Base-by-base conservation (phyloP, 139 green algal genomes). In the Coelastrella sp. region DNA sequence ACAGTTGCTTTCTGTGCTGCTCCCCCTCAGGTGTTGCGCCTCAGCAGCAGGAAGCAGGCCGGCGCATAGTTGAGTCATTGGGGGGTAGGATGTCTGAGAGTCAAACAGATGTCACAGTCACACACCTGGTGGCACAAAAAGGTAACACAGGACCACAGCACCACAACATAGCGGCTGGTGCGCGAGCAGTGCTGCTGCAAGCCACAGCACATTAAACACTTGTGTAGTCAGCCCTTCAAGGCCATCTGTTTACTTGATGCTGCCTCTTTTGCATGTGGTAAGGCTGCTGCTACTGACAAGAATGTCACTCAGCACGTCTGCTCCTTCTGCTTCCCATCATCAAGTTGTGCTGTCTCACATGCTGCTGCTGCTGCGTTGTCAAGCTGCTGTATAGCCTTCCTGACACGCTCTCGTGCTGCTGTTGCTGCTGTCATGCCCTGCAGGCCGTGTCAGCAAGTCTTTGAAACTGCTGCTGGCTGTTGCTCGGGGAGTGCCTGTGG, bases 381-480 rank as follows among this genome's bases (percentile, higher is more conserved):
- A 47, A 47, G 32, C 32, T 47, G 32, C 32, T 47, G 32, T 47
- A 47, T 47, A 47, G 32, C 32, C 32, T 47, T 47, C 32, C 32
- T 47, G 32, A 47, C 32, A 47, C 32, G 32, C 54, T 10, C 32
- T 84, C 6, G 6, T 80, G 73, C 78, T 84, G 78, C 78, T 84
- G 78, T 16, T 66, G 78, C 74, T 76, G 64, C 64, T 71, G 64
- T 14, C 16, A 14, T 14, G 13, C 2, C 16, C 64, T 71, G 68
- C 78, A 84, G 78, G 78, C 56, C 32, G 47, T 4, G 22, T 87
- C 16, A 47, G 13, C 5, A 54, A 54, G 4, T 66, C 32, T 4
- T 59, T 87, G 65, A 87, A 87, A 59, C 82, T 87, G 65, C 82
- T 78, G 82, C 82, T 87, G 64, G 82, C 82, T 23, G 32, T 87